Conservation (phyloP, 192 early-diverging fungal species). For the Rhizophagus prolifer region DNA sequence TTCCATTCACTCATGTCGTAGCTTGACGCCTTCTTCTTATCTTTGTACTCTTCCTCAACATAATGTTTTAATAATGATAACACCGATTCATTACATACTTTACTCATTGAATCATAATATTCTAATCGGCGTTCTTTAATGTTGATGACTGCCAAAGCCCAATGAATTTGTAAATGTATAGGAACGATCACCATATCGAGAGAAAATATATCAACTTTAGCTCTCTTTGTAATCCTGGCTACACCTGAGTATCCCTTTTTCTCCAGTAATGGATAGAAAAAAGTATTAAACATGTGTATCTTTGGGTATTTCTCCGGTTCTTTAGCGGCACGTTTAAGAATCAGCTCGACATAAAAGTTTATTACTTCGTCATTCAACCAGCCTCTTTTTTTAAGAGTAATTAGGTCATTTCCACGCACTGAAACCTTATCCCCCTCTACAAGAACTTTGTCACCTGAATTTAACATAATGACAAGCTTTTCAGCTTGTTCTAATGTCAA, state of each 20-base stretch:
- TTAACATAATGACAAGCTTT: not conserved
- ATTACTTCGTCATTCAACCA: constrained; percentile 99
- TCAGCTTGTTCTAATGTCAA: not conserved
- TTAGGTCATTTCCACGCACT: constrained; percentile 60
- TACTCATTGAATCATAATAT: constrained; percentile 83
- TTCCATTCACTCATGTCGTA: constrained; percentile 72
- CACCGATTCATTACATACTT: constrained; percentile 23
- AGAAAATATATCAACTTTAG: constrained; percentile 63
- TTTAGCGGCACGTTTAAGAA: constrained; percentile 63
- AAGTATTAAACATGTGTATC: constrained; percentile 89
- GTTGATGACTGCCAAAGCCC: constrained; percentile 69
- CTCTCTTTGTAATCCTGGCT: constrained; percentile 78
- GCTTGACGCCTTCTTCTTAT: constrained; percentile 61
- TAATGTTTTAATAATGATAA: constrained; percentile 56
- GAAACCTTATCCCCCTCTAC: constrained; percentile 60
- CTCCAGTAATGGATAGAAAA: constrained; percentile 77
- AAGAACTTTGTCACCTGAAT: constrained; percentile 19
- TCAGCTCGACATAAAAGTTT: constrained; percentile 86
- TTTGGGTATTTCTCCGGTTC: constrained; percentile 48
- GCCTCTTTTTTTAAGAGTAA: constrained; percentile 64
- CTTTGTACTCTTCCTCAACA: constrained; percentile 64
- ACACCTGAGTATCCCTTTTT: constrained; percentile 73
- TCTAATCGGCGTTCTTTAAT: constrained; percentile 60
- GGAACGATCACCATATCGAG: constrained; percentile 81
- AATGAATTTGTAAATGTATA: constrained; percentile 77